Conservation (phyloP, 1,284 basidiomycete species). For the Ceratobasidium sp. region DNA sequence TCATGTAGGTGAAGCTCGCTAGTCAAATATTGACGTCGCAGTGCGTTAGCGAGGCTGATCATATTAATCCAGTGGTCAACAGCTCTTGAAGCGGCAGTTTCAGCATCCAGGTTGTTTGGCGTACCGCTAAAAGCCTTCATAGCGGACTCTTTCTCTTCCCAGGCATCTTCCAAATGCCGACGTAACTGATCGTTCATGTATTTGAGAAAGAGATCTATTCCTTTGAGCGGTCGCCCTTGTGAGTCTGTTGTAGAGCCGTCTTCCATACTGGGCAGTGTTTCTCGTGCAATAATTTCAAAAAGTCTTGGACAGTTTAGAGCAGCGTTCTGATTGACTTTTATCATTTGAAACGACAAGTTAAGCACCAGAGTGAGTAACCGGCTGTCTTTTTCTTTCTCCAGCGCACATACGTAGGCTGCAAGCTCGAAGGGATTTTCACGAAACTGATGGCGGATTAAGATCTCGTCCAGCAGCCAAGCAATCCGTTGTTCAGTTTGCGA, state of each 20-base stretch:
- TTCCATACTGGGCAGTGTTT: background rate
- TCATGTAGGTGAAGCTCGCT: background rate
- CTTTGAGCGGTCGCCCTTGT: background rate
- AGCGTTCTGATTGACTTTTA: background rate
- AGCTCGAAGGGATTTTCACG: background rate
- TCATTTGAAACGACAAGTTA: background rate
- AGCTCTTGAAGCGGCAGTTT: background rate
- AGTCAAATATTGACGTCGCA: background rate
- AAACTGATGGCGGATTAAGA: background rate
- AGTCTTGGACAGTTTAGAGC: background rate
- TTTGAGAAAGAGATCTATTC: background rate
- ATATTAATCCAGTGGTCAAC: background rate
- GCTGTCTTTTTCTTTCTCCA: background rate
- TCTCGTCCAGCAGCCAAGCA: background rate
- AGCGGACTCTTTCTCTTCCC: background rate
- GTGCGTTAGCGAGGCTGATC: too few species aligned
- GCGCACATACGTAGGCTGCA: slow-evolving; percentile 6
- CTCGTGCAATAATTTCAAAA: background rate
- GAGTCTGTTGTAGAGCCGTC: background rate
- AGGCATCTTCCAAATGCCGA: background rate
- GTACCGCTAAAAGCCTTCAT: background rate
- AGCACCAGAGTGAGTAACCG: slow-evolving; percentile 3
- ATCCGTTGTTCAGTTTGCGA: background rate
- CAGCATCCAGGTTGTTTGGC: background rate
- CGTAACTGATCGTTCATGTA: background rate